These are phyloP conservation scores for Lactifluus echinatus DNA, from an alignment of 768 basidiomycete genomes.

Conservation along the genomic window DNA sequence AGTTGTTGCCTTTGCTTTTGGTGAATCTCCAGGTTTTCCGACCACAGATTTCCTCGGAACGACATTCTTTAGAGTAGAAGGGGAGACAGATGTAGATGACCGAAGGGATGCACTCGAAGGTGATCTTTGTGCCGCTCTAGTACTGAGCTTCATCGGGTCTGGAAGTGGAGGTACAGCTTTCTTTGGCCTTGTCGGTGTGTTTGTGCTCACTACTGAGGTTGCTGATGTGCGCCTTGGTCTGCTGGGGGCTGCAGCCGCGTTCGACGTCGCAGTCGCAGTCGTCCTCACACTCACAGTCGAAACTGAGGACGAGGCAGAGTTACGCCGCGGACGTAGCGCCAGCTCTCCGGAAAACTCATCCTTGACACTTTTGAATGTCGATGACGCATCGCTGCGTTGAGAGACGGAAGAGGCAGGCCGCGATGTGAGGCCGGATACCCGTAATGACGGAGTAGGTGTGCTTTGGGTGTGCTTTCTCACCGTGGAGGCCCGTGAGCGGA, in stretches of 20 bases:
- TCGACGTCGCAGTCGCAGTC: conserved; percentile 22
- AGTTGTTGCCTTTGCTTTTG: conserved; percentile 1
- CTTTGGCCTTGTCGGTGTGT: conserved; percentile 13
- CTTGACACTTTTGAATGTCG: conserved; percentile 40
- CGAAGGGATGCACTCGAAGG: conserved; percentile 18
- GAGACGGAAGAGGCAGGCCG: conserved; percentile 24
- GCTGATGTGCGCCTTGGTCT: conserved; percentile 17
- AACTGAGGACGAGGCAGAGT: conserved; percentile 28
- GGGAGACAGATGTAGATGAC: conserved; percentile 19
- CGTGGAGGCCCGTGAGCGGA: conserved; percentile 32
- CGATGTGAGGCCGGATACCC: conserved; percentile 16
- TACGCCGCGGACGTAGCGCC: conserved; percentile 26
- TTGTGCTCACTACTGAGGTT: conserved; percentile 14
- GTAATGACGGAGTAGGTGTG: conserved; percentile 16
- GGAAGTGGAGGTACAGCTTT: conserved; percentile 15
- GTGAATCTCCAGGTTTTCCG: conserved; percentile 6
- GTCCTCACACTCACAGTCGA: conserved; percentile 28
- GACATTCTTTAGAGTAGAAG: conserved; percentile 18
- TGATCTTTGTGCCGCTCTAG: background rate
- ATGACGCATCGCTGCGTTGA: conserved; percentile 31
- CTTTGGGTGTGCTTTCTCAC: conserved; percentile 27
- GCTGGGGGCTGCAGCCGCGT: conserved; percentile 8
- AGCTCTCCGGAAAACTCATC: conserved; percentile 30
- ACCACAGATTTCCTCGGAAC: conserved; percentile 13
- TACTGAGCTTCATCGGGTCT: conserved; percentile 6